These are phyloP conservation scores for Corymbia citriodora DNA, from an alignment of 441 rosid genomes.

Conservation along the genomic window DNA sequence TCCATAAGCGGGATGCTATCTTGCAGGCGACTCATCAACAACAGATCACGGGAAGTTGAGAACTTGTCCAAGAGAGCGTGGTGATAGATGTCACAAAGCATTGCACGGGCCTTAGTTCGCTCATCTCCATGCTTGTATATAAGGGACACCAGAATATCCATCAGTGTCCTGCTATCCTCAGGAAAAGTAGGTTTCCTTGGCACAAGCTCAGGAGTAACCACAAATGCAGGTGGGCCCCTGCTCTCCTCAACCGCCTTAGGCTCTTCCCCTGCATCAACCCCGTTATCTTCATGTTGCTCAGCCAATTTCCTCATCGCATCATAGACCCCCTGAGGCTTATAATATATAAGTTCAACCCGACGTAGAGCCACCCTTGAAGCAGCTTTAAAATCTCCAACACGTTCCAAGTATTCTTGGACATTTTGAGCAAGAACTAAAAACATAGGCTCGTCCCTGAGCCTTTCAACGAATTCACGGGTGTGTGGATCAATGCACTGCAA, in stretches of 20 bases:
- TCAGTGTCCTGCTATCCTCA: slow-evolving; percentile 61
- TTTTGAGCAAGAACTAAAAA: slow-evolving; percentile 61
- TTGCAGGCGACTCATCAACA: slow-evolving; percentile 76
- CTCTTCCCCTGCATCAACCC: slow-evolving; percentile 31
- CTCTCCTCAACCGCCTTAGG: slow-evolving; percentile 24
- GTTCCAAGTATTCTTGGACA: slow-evolving; percentile 59
- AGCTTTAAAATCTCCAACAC: slow-evolving; percentile 42
- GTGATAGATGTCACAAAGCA: slow-evolving; percentile 77
- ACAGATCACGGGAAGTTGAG: slow-evolving; percentile 57
- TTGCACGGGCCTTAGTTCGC: slow-evolving; percentile 77
- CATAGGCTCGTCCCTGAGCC: slow-evolving; percentile 65
- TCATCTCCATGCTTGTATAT: slow-evolving; percentile 77
- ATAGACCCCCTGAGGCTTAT: slow-evolving; percentile 71
- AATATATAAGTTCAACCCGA: slow-evolving; percentile 62
- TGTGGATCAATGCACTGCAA: slow-evolving; percentile 80
- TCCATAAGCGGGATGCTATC: slow-evolving; percentile 70
- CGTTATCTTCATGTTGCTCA: slow-evolving; percentile 43
- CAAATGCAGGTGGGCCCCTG: slow-evolving; percentile 48
- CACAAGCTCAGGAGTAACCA: slow-evolving; percentile 52
- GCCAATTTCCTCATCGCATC: slow-evolving; percentile 78
- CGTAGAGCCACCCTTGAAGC: slow-evolving; percentile 61
- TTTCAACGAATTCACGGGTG: slow-evolving; percentile 66
- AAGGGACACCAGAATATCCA: slow-evolving; percentile 66
- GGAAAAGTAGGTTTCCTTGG: slow-evolving; percentile 73
- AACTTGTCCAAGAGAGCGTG: slow-evolving; percentile 61